Percentiles rank a stretch among this genome's conserved stretches.
Conservation (phyloP, 768 basidiomycete species). For the Tulasnella sp. region DNA sequence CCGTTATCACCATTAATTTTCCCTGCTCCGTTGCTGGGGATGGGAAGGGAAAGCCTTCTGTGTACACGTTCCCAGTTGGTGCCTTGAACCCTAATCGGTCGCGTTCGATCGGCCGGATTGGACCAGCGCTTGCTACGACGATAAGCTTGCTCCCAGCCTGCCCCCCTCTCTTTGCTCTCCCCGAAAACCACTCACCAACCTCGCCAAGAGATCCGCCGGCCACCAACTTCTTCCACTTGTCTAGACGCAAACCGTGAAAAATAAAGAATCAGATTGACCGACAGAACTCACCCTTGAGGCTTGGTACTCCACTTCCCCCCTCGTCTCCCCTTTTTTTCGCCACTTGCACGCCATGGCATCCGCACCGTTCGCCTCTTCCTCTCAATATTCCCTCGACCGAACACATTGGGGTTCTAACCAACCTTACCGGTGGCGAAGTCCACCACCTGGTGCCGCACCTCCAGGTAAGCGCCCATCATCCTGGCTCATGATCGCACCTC, state of each 20-base stretch:
- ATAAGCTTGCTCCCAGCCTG: background rate
- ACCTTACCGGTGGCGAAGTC: background rate
- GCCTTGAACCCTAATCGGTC: background rate
- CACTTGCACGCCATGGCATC: background rate
- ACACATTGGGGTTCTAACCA: background rate
- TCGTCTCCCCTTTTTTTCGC: background rate
- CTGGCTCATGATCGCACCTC: background rate
- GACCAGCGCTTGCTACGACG: background rate
- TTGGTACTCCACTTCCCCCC: background rate
- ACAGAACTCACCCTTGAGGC: background rate
- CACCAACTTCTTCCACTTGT: background rate
- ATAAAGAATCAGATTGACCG: background rate
- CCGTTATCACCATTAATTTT: background rate
- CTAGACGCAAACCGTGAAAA: no score
- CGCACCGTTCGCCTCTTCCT: background rate
- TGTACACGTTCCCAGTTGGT: background rate
- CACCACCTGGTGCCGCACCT: background rate
- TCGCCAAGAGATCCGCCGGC: background rate
- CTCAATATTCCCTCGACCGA: background rate
- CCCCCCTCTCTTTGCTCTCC: background rate
- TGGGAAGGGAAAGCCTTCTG: background rate
- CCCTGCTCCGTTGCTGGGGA: background rate
- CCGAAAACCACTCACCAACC: background rate
- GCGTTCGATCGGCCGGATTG: slow-evolving; percentile 1
- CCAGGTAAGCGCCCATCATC: background rate